Conservation (phyloP, 768 basidiomycete species). For the Tephrocybe sp. region DNA sequence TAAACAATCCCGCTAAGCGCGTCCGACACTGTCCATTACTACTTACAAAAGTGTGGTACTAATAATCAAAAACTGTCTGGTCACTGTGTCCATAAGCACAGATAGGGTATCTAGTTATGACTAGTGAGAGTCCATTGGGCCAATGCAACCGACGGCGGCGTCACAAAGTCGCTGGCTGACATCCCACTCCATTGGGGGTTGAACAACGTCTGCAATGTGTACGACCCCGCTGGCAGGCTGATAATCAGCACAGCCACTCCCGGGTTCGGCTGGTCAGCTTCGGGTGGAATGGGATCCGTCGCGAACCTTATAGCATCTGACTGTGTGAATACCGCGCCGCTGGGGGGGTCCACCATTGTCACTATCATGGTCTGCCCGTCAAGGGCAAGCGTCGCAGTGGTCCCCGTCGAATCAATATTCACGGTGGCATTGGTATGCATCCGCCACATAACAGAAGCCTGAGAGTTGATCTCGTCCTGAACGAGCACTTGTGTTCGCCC, state of each 20-base stretch:
- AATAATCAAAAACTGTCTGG: neutral
- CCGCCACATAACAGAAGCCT: constrained; percentile 74
- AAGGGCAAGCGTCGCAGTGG: constrained; percentile 73
- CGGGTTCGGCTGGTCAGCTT: constrained; percentile 70
- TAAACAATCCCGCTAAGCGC: neutral
- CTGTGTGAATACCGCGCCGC: constrained; percentile 66
- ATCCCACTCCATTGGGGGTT: constrained; percentile 90
- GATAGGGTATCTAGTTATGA: constrained; percentile 51
- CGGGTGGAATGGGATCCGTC: constrained; percentile 62
- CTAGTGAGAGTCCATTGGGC: constrained; percentile 77
- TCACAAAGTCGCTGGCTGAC: constrained; percentile 56
- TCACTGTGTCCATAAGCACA: constrained; percentile 12
- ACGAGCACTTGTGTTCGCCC: constrained; percentile 83
- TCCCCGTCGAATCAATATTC: constrained; percentile 39
- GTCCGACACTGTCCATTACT: constrained; percentile 7
- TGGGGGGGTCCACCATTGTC: constrained; percentile 63
- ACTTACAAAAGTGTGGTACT: constrained; percentile 1
- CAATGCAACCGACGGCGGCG: constrained; percentile 70
- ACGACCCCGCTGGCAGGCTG: constrained; percentile 64
- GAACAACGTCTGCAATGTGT: constrained; percentile 83
- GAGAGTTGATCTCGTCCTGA: constrained; percentile 84
- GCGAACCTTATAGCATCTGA: constrained; percentile 53
- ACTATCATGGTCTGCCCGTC: constrained; percentile 69
- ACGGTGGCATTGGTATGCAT: constrained; percentile 96
- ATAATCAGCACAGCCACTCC: constrained; percentile 82